These are phyloP conservation scores for Colletotrichum scovillei DNA, from an alignment of 2,329 filamentous ascomycete genomes.

Conservation along the genomic window DNA sequence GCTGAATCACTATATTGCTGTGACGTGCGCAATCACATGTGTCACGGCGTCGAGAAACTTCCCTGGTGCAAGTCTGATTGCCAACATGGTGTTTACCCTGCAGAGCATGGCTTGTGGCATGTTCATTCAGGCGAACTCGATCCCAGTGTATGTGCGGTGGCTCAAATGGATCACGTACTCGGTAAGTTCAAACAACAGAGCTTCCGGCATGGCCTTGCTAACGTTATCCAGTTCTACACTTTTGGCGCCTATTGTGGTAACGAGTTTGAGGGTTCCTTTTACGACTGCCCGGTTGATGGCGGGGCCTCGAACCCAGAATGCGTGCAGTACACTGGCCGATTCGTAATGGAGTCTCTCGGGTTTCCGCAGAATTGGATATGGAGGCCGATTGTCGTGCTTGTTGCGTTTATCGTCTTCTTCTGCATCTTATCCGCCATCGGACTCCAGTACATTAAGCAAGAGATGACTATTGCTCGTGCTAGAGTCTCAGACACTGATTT, in stretches of 20 bases:
- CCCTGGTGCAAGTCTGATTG: constrained; percentile 76
- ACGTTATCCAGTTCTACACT: constrained; percentile 68
- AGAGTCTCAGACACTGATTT: constrained; percentile 69
- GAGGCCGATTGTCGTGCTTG: constrained; percentile 71
- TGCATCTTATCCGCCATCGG: constrained; percentile 70
- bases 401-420: constrained; percentile 73
- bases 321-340: constrained; percentile 74
- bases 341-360: constrained; percentile 76
- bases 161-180: constrained; percentile 75
- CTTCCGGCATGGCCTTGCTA: constrained; percentile 25
- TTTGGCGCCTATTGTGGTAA: constrained; percentile 79
- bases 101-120: constrained; percentile 82
- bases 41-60: constrained; percentile 75
- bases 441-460: constrained; percentile 72
- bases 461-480: constrained; percentile 76
- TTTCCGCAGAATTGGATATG: constrained; percentile 76
- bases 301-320: constrained; percentile 74
- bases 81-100: constrained; percentile 78
- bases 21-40: constrained; percentile 77
- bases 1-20: constrained; percentile 78
- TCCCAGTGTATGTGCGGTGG: constrained; percentile 84
- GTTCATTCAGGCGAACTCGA: constrained; percentile 79
- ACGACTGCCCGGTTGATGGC: constrained; percentile 75
- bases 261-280: constrained; percentile 78
- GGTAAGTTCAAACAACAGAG: constrained; percentile 52